Evolutionary conservation across 768 basidiomycete species (phyloP).

Genomic region (Paxillus involutus): DNA sequence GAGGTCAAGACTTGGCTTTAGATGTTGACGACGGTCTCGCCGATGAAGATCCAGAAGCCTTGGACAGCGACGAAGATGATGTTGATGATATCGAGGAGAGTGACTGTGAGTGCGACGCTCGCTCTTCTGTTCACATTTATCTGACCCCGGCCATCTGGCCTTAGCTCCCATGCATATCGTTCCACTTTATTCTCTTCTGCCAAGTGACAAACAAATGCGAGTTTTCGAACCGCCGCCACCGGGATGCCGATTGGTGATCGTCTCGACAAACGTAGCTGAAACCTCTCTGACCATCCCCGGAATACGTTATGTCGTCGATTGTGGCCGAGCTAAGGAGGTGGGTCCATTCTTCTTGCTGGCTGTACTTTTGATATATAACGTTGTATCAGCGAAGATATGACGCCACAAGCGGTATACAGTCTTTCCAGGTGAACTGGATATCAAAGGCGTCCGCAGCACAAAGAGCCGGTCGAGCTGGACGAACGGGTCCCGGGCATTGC

Average conservation of each 20-base stretch:
- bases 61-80: slow-evolving; percentile 70
- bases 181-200: slow-evolving; percentile 88
- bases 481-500: slow-evolving; percentile 97
- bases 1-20: slow-evolving; percentile 51
- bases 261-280: slow-evolving; percentile 96
- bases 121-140: slow-evolving; percentile 2
- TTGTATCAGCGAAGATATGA: slow-evolving; percentile 76
- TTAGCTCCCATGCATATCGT: slow-evolving; percentile 92
- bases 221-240: slow-evolving; percentile 86
- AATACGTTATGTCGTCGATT: slow-evolving; percentile 97
- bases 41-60: slow-evolving; percentile 70
- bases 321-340: slow-evolving; percentile 93
- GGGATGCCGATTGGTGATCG: slow-evolving; percentile 83
- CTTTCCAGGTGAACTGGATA: slow-evolving; percentile 91
- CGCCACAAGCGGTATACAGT: slow-evolving; percentile 76
- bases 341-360: slow-evolving; percentile 1
- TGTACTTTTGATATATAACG: not conserved
- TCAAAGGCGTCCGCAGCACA: slow-evolving; percentile 95
- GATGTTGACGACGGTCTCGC: slow-evolving; percentile 65
- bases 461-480: slow-evolving; percentile 93
- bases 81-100: slow-evolving; percentile 60
- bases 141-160: not conserved
- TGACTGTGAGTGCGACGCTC: slow-evolving; percentile 48
- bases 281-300: slow-evolving; percentile 97
- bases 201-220: slow-evolving; percentile 92